Conservation (phyloP, 306 rosid genomes). For the Vigna angularis region DNA sequence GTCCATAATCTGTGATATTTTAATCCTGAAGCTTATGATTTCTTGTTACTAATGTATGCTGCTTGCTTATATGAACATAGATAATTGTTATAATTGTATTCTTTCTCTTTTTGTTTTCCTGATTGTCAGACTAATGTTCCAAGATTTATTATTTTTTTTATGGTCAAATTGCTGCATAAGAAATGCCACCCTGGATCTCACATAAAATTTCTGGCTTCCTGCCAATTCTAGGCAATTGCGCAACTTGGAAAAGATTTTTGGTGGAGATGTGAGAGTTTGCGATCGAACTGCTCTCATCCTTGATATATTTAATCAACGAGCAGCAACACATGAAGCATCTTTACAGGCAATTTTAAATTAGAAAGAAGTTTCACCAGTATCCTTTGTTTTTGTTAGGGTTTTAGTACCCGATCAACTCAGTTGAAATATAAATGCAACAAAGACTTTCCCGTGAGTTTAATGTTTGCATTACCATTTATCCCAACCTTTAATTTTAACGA, state of each 20-base stretch:
- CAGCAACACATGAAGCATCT: slow-evolving; percentile 98
- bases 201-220: slow-evolving; percentile 29
- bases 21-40: slow-evolving; percentile 17
- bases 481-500: slow-evolving; percentile 10
- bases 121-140: slow-evolving; percentile 29
- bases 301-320: slow-evolving; percentile 96
- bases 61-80: background rate
- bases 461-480: slow-evolving; percentile 4
- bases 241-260: slow-evolving; percentile 91
- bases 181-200: slow-evolving; percentile 34
- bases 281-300: slow-evolving; percentile 95
- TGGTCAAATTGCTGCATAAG: slow-evolving; percentile 22
- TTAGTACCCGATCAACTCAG: slow-evolving; percentile 32
- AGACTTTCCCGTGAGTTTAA: slow-evolving; percentile 9
- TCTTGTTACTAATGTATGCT: background rate
- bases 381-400: slow-evolving; percentile 41
- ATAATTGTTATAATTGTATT: background rate
- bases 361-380: slow-evolving; percentile 35
- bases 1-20: background rate
- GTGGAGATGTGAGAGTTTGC: slow-evolving; percentile 96
- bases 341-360: slow-evolving; percentile 67
- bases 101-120: slow-evolving; percentile 16
- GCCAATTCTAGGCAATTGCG: slow-evolving; percentile 75
- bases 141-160: slow-evolving; percentile 17
- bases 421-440: slow-evolving; percentile 31